A percentile compares a stretch with the other conserved stretches of the same genome.
phyloP scores from a whole-genome alignment of 768 basidiomycete genomes.

The Clitopilus passeckerianus region DNA sequence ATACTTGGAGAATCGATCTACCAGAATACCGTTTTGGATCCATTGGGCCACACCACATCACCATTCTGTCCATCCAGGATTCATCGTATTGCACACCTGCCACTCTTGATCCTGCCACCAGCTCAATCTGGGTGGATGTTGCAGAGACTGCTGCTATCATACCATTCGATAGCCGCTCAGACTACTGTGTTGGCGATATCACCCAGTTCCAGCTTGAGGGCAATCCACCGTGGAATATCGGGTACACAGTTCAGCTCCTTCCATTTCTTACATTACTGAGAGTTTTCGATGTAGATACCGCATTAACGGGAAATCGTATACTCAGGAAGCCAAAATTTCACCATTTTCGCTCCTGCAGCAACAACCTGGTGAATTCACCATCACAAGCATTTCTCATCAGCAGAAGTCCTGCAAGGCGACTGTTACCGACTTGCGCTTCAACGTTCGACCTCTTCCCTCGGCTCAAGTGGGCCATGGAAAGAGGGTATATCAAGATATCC shows the following conservation, averaged over 20 bases:
- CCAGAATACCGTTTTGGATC: conserved; percentile 71
- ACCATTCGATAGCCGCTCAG: conserved; percentile 69
- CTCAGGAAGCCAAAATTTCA: conserved; percentile 71
- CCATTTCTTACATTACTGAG: conserved; percentile 6
- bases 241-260: conserved; percentile 36
- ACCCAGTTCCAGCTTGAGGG: conserved; percentile 93
- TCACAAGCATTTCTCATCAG: conserved; percentile 87
- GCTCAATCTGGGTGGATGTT: conserved; percentile 84
- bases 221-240: conserved; percentile 87
- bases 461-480: conserved; percentile 88
- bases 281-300: conserved; percentile 53
- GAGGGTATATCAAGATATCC: conserved; percentile 76
- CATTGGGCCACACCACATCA: conserved; percentile 77
- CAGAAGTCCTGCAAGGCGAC: conserved; percentile 87
- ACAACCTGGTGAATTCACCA: conserved; percentile 76
- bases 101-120: conserved; percentile 51
- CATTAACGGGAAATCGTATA: conserved; percentile 69
- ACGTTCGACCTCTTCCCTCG: conserved; percentile 78
- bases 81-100: conserved; percentile 78
- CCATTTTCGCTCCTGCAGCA: conserved; percentile 86
- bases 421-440: conserved; percentile 68
- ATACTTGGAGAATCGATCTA: conserved; percentile 67
- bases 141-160: conserved; percentile 93
- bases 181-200: conserved; percentile 88
- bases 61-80: conserved; percentile 76